Conservation (phyloP, 73 alveolate species). For the Paraurostyla sp. region DNA sequence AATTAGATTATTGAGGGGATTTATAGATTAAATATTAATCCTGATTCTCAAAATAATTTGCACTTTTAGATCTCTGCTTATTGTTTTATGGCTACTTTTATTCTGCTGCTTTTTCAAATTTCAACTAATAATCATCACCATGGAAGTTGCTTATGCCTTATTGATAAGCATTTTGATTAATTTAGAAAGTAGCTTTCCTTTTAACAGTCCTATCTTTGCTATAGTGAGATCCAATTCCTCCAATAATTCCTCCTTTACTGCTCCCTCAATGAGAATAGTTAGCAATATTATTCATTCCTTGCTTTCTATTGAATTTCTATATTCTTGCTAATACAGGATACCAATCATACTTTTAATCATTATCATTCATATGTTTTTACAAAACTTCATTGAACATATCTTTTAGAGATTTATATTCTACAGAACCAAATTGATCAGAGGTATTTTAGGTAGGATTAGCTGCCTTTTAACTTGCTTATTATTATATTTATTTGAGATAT, state of each 20-base stretch:
- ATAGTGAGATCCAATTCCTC: neutral
- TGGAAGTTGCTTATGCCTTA: too few relatives aligned
- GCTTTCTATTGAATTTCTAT: conserved; percentile 6
- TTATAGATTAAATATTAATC: neutral
- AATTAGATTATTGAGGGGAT: too few relatives aligned
- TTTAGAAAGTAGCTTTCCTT: neutral
- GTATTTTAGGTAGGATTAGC: too few relatives aligned
- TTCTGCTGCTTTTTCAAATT: too few relatives aligned
- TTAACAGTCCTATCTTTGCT: neutral
- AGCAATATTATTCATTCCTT: neutral
- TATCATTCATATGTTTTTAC: conserved; percentile 14
- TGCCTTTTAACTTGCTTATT: neutral
- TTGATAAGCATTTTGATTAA: too few relatives aligned
- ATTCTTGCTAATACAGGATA: conserved; percentile 32
- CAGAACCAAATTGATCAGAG: neutral
- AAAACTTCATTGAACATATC: neutral
- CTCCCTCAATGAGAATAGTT: neutral
- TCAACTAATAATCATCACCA: too few relatives aligned
- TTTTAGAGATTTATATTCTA: neutral
- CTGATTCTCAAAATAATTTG: neutral
- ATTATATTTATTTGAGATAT: neutral
- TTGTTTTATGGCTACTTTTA: neutral
- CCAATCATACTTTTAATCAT: conserved; percentile 11
- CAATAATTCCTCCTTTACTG: neutral
- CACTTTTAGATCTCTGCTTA: conserved; percentile 14